phyloP scores from a whole-genome alignment of 208 protist genomes.

The Kentomonas sorsogonicus region DNA sequence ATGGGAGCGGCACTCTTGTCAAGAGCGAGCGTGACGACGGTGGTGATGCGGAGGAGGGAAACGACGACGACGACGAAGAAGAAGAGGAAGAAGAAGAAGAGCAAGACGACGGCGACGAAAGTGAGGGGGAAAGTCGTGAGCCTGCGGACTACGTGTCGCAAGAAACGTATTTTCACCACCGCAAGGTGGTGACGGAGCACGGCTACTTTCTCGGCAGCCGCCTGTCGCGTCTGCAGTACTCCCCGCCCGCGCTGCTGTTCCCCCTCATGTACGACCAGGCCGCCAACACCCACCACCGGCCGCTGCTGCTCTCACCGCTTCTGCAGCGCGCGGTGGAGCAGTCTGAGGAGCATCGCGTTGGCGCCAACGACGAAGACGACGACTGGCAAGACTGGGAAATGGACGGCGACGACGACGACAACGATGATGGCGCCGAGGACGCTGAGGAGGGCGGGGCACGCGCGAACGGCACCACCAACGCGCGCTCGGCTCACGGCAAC shows the following conservation, averaged over 20 bases:
- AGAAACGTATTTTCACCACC: not conserved
- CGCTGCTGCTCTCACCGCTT: not conserved
- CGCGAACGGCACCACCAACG: not conserved
- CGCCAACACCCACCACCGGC: too few species aligned
- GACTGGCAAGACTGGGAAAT: not conserved
- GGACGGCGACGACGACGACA: not conserved
- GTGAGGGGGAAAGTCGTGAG: not conserved
- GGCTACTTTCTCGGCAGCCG: too few species aligned
- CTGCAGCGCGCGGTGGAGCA: not conserved
- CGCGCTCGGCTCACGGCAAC: not conserved
- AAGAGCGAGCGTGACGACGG: slow-evolving; percentile 8
- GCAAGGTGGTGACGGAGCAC: too few species aligned
- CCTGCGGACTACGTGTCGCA: not conserved
- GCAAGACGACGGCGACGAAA: not conserved
- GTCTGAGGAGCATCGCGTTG: not conserved
- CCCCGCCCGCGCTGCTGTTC: too few species aligned
- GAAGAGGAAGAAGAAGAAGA: slow-evolving; percentile 2
- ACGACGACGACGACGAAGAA: not conserved
- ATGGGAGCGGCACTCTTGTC: not conserved
- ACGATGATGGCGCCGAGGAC: not conserved
- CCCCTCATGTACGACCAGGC: slow-evolving; percentile 2
- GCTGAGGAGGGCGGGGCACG: not conserved
- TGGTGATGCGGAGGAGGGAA: slow-evolving; percentile 5
- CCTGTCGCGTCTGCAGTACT: too few species aligned
- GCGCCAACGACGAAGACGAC: not conserved